A percentile compares a stretch with the other conserved stretches of the same genome.
Evolutionary conservation across 1,139 yeast species (phyloP).

Genomic region (Saccharomycopsis crataegensis): DNA sequence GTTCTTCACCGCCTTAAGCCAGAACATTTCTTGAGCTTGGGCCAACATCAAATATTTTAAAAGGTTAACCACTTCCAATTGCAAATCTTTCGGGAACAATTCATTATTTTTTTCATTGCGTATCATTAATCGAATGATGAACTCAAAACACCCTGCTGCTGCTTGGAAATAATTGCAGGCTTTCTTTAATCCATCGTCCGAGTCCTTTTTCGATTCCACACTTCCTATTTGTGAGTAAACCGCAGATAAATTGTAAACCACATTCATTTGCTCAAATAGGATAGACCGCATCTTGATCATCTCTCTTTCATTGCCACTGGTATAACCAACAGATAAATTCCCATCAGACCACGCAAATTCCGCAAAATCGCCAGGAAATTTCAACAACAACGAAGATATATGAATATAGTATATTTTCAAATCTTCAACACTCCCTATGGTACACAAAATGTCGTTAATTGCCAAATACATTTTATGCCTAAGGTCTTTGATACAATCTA

Average conservation of each 20-base stretch:
- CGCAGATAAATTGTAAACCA: slow-evolving; percentile 65
- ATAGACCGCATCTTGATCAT: slow-evolving; percentile 34
- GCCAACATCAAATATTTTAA: slow-evolving; percentile 54
- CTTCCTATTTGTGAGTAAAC: slow-evolving; percentile 51
- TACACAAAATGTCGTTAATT: slow-evolving; percentile 24
- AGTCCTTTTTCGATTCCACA: slow-evolving; percentile 33
- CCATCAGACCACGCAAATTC: slow-evolving; percentile 71
- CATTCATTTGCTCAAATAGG: slow-evolving; percentile 51
- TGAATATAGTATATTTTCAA: slow-evolving; percentile 31
- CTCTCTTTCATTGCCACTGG: neutral
- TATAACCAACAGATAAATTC: slow-evolving; percentile 25
- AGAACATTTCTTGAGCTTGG: slow-evolving; percentile 81
- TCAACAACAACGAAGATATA: slow-evolving; percentile 29
- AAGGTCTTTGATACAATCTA: slow-evolving; percentile 35
- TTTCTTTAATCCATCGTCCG: slow-evolving; percentile 51
- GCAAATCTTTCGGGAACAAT: slow-evolving; percentile 37
- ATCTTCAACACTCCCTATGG: slow-evolving; percentile 25
- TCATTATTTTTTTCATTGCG: slow-evolving; percentile 24
- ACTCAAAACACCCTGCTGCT: slow-evolving; percentile 63
- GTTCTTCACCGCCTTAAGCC: slow-evolving; percentile 65
- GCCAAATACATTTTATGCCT: slow-evolving; percentile 28
- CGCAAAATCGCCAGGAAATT: slow-evolving; percentile 40
- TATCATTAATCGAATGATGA: slow-evolving; percentile 26
- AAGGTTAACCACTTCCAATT: slow-evolving; percentile 35
- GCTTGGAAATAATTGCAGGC: slow-evolving; percentile 60